Evolutionary conservation across 176 grass and related monocot genomes (phyloP).

Genomic region (Urochloa ruziziensis): DNA sequence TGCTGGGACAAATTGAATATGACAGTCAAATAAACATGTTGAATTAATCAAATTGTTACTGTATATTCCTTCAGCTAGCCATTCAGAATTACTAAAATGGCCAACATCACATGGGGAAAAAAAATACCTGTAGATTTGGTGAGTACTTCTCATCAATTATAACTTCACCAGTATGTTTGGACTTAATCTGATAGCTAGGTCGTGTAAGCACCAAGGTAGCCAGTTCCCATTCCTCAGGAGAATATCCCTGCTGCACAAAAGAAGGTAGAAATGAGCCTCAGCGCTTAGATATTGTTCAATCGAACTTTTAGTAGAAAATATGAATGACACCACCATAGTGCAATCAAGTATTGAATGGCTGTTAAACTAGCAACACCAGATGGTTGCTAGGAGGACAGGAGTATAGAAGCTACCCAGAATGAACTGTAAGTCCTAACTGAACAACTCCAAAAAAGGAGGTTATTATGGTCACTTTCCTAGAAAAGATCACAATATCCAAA

Average conservation of each 20-base stretch:
- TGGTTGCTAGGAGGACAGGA: background rate
- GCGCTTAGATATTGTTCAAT: background rate
- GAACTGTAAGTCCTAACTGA: background rate
- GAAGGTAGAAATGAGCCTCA: conserved; percentile 1
- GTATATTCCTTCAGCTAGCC: background rate
- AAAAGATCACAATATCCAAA: background rate
- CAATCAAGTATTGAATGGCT: background rate
- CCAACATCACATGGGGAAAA: conserved; percentile 5
- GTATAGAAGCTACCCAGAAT: background rate
- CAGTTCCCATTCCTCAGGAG: conserved; percentile 60
- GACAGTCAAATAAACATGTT: conserved; percentile 24
- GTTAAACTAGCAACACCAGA: background rate
- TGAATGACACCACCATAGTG: background rate
- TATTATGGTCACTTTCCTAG: background rate
- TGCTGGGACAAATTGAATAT: conserved; percentile 34
- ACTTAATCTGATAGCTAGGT: conserved; percentile 59
- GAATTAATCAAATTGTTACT: background rate
- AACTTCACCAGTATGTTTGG: conserved; percentile 37
- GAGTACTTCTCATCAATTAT: conserved; percentile 85
- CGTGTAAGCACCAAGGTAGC: conserved; percentile 49
- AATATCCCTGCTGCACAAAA: conserved; percentile 39
- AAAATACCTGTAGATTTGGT: conserved; percentile 49
- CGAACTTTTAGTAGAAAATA: background rate
- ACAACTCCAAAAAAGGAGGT: background rate
- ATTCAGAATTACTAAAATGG: background rate